Evolutionary conservation across 306 rosid species (phyloP), one percentile per base, ranked within the genome.

Genomic region (Cucumis melo): DNA sequence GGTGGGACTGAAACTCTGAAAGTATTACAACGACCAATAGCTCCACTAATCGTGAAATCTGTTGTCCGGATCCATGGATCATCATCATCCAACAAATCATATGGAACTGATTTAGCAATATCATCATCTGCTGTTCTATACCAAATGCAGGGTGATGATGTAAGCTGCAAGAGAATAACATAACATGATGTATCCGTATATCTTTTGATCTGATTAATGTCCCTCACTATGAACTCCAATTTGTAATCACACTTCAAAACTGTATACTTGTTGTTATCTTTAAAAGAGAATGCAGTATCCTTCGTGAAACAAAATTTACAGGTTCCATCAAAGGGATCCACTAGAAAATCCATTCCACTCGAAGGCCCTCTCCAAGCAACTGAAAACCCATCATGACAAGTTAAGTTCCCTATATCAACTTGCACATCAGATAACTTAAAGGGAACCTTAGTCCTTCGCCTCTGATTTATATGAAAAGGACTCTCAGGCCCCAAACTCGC

Each of bases 1-100:
- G 96, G 98, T 62, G 94, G 94, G 70, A 90, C 87, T 67, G 88
- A 87, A 73, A 92, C 82, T 78, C 79, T 85, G 76, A 90, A 92
- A 48, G 73, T 87, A 83, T 72, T 83, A 81, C 98, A 90, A 39
- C 94, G 92, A 77, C 96, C 96, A 61, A 92, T 75, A 34, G 98
- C 92, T 63, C 98, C 98, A 81, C 81, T 86, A n/a, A 82, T 83
- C n/a, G 94, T 92, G 83, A 92, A 90, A 86, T 92, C 98, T 1
- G 96, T 90, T 65, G 96, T 87, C 81, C 98, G 82, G 74, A 90
- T 89, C 98, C 98, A 92, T 15, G 98, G 96, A 87, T 92, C 98
- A 78, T 92, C 96, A 34, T 92, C 98, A 77, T 92, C 98, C 82
- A 92, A 74, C 80, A 89, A 70, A 83, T 90, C 88, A 82, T 77